phyloP scores from a whole-genome alignment of 1,139 yeast genomes.

The Petasospora rhodanensis region DNA sequence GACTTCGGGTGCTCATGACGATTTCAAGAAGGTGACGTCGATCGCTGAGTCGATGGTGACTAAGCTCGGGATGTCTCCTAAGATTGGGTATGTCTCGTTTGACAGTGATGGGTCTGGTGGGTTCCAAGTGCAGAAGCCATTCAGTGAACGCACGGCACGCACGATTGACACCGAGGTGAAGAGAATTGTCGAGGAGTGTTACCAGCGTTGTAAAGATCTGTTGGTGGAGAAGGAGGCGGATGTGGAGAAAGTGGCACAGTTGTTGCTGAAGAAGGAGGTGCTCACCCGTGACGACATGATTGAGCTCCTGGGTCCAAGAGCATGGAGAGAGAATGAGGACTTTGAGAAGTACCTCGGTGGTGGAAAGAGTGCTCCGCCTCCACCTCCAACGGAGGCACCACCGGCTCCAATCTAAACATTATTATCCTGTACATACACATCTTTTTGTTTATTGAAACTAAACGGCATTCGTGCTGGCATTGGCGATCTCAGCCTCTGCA shows the following conservation, averaged over 20 bases:
- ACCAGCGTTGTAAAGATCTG: slow-evolving; percentile 45
- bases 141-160: slow-evolving; percentile 65
- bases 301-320: slow-evolving; percentile 65
- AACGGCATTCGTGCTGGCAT: no score
- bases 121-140: slow-evolving; percentile 51
- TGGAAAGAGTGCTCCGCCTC: no score
- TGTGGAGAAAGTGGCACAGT: slow-evolving; percentile 67
- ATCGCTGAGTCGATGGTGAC: slow-evolving; percentile 95
- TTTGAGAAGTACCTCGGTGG: slow-evolving; percentile 68
- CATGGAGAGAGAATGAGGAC: slow-evolving; percentile 77
- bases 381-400: background rate
- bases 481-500: no score
- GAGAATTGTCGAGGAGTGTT: slow-evolving; percentile 51
- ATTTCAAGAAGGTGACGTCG: slow-evolving; percentile 91
- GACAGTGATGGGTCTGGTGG: slow-evolving; percentile 36
- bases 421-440: no score
- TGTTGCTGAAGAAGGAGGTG: slow-evolving; percentile 63
- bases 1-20: slow-evolving; percentile 94
- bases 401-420: no score
- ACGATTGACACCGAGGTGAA: slow-evolving; percentile 64
- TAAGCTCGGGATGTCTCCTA: slow-evolving; percentile 83
- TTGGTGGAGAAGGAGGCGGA: slow-evolving; percentile 55
- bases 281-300: slow-evolving; percentile 82
- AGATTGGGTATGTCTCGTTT: slow-evolving; percentile 40
- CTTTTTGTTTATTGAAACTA: no score